Conservation (phyloP, 345 rosid species). For the Arabis hirsuta region DNA sequence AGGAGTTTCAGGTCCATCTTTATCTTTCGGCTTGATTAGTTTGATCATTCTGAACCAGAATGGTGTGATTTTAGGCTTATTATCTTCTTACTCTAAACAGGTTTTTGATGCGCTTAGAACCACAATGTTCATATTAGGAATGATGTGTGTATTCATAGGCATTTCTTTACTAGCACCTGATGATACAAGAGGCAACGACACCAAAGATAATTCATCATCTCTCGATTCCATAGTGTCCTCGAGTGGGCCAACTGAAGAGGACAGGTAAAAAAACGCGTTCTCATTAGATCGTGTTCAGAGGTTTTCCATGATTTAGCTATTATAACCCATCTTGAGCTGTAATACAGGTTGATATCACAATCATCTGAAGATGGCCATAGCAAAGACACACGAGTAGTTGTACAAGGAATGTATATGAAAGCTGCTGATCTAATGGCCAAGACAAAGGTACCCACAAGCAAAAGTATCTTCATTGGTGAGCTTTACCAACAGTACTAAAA, state of each 20-base stretch:
- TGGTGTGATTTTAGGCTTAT: slow-evolving; percentile 12
- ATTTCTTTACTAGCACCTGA: slow-evolving; percentile 95
- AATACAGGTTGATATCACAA: slow-evolving; percentile 57
- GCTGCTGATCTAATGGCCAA: slow-evolving; percentile 58
- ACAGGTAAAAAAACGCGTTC: slow-evolving; percentile 56
- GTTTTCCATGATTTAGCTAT: not conserved
- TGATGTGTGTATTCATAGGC: slow-evolving; percentile 85
- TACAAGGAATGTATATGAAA: slow-evolving; percentile 63
- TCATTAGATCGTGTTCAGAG: not conserved
- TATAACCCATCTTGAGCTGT: slow-evolving; percentile 5
- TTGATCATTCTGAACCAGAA: not conserved
- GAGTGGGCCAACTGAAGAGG: slow-evolving; percentile 59
- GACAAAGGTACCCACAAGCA: slow-evolving; percentile 69
- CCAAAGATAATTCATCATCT: slow-evolving; percentile 65
- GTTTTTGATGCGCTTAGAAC: slow-evolving; percentile 87
- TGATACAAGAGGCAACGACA: slow-evolving; percentile 80
- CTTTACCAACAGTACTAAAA: not conserved
- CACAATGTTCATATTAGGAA: slow-evolving; percentile 94
- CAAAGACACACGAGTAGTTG: slow-evolving; percentile 64
- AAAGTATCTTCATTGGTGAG: not conserved
- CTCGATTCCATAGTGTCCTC: slow-evolving; percentile 60
- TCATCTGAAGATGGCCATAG: slow-evolving; percentile 57
- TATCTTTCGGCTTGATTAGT: not conserved
- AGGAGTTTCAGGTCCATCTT: slow-evolving; percentile 85
- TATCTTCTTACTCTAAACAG: slow-evolving; percentile 46